Evolutionary conservation across 2,329 filamentous ascomycete genomes (phyloP).

Genomic region (Aspergillus hiratsukae): DNA sequence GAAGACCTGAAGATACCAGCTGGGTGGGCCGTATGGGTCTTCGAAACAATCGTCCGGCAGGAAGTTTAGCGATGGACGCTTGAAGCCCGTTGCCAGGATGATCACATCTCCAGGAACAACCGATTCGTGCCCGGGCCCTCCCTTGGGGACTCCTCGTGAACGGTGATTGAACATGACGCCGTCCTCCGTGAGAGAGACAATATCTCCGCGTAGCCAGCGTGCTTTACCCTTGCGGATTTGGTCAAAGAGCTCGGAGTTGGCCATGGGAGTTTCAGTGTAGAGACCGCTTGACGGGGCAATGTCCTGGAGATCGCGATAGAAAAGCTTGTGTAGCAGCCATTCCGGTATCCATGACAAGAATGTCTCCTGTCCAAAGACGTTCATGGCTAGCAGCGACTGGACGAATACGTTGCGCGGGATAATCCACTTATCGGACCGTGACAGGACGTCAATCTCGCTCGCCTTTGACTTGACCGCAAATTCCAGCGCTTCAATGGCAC

Average conservation of each 20-base stretch:
- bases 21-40: slow-evolving; percentile 70
- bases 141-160: slow-evolving; percentile 66
- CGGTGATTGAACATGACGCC: slow-evolving; percentile 70
- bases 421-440: slow-evolving; percentile 80
- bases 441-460: slow-evolving; percentile 65
- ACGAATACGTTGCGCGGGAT: slow-evolving; percentile 75
- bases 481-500: slow-evolving; percentile 76
- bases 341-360: slow-evolving; percentile 74
- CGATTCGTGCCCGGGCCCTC: slow-evolving; percentile 66
- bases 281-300: slow-evolving; percentile 66
- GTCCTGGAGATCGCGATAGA: slow-evolving; percentile 75
- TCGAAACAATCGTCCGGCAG: slow-evolving; percentile 68
- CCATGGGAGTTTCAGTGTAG: slow-evolving; percentile 84
- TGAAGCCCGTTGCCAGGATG: slow-evolving; percentile 79
- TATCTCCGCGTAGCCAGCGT: slow-evolving; percentile 77
- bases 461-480: slow-evolving; percentile 67
- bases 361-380: slow-evolving; percentile 75
- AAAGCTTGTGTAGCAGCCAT: slow-evolving; percentile 67
- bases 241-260: slow-evolving; percentile 75
- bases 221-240: slow-evolving; percentile 68
- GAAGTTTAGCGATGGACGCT: slow-evolving; percentile 68
- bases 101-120: slow-evolving; percentile 68
- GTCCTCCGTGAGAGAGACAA: slow-evolving; percentile 58
- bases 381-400: slow-evolving; percentile 68
- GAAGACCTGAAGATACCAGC: slow-evolving; percentile 87